Conservation (phyloP, 352 stramenopile genomes). For the Phytophthora hybrid region DNA sequence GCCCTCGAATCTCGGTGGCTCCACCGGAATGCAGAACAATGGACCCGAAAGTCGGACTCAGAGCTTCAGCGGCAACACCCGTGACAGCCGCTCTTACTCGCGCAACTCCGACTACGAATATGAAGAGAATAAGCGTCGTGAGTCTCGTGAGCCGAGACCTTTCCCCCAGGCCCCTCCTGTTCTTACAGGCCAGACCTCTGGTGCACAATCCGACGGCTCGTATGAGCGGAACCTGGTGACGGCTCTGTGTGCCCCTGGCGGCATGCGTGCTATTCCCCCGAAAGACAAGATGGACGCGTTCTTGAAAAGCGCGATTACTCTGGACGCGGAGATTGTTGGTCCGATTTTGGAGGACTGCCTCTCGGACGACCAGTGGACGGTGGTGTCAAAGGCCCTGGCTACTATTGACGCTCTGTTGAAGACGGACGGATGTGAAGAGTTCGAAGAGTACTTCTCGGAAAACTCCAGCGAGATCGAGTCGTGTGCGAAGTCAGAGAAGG, state of each 20-base stretch:
- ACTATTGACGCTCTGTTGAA: conserved; percentile 93
- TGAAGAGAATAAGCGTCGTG: conserved; percentile 48
- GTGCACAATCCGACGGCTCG: conserved; percentile 84
- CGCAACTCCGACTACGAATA: conserved; percentile 72
- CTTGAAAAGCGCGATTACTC: conserved; percentile 87
- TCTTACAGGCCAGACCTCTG: conserved; percentile 68
- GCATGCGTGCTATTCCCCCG: conserved; percentile 95
- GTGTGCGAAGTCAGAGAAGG: conserved; percentile 82
- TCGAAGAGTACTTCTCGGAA: conserved; percentile 87
- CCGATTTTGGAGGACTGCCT: conserved; percentile 95
- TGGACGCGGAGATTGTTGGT: conserved; percentile 95
- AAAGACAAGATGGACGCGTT: conserved; percentile 95
- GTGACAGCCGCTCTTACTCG: conserved; percentile 49
- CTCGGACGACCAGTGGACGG: conserved; percentile 89
- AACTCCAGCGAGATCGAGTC: conserved; percentile 80
- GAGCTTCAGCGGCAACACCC: conserved; percentile 52
- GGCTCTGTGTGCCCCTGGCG: conserved; percentile 93
- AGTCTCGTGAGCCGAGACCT: conserved; percentile 31
- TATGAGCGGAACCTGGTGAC: conserved; percentile 95
- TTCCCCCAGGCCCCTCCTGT: conserved; percentile 40
- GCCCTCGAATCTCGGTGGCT: conserved; percentile 20
- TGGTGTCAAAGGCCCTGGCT: conserved; percentile 94
- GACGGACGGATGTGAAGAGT: conserved; percentile 83
- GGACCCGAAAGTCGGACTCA: conserved; percentile 54
- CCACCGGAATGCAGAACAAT: conserved; percentile 40